These are phyloP conservation scores for Candida ovalis DNA, from an alignment of 805 yeast species.

Conservation along the genomic window DNA sequence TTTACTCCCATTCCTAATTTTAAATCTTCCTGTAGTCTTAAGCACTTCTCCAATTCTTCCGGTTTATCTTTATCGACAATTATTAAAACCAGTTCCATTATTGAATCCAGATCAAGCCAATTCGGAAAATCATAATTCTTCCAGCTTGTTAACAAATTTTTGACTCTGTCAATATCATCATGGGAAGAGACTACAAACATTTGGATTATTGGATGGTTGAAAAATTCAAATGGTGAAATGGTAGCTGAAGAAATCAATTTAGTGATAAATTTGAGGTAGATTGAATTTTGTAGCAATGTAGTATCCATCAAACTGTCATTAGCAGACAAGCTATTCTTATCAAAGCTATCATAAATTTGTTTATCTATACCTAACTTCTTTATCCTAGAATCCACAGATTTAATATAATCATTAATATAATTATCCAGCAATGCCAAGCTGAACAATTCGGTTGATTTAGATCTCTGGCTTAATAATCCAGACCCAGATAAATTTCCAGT, in stretches of 20 bases:
- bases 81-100: conserved; percentile 49
- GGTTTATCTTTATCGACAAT: conserved; percentile 44
- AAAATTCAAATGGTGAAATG: conserved; percentile 75
- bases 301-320: conserved; percentile 9
- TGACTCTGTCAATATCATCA: conserved; percentile 53
- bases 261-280: conserved; percentile 56
- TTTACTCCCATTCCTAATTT: conserved; percentile 20
- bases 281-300: conserved; percentile 35
- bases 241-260: conserved; percentile 55
- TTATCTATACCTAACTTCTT: conserved; percentile 3
- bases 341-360: neutral
- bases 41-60: conserved; percentile 39
- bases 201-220: conserved; percentile 82
- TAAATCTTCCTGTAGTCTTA: conserved; percentile 30
- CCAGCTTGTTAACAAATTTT: conserved; percentile 52
- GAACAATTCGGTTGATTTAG: conserved; percentile 22
- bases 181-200: conserved; percentile 58
- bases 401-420: conserved; percentile 19
- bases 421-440: conserved; percentile 14
- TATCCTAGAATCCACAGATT: conserved; percentile 15
- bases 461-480: conserved; percentile 1
- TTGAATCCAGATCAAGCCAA: conserved; percentile 63
- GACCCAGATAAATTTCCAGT: conserved; percentile 7
- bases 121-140: conserved; percentile 47
- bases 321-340: neutral